Conservation (phyloP, 2,329 filamentous ascomycete genomes). For the Corynespora cassiicola region DNA sequence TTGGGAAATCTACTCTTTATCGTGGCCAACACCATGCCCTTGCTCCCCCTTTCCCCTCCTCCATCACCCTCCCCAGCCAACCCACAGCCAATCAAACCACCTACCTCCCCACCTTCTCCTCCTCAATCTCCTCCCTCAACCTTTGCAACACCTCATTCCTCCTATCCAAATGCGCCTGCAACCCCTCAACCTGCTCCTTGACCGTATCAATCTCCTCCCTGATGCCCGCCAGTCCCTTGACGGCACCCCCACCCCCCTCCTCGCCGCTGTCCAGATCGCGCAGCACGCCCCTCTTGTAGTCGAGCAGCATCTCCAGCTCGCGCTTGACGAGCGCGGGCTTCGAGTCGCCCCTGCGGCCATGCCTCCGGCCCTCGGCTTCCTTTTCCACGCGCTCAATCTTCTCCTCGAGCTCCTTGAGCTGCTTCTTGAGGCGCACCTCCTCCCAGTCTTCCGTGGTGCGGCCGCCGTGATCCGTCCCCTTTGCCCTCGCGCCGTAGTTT, state of each 20-base stretch:
- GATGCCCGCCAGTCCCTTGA: conserved; percentile 74
- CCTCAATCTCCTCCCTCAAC: conserved; percentile 82
- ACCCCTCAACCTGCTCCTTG: conserved; percentile 90
- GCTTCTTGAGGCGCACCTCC: conserved; percentile 92
- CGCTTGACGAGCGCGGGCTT: conserved; percentile 93
- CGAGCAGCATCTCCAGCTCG: conserved; percentile 90
- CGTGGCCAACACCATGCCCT: too few species aligned
- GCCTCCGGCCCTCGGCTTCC: conserved; percentile 66
- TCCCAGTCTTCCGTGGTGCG: conserved; percentile 95
- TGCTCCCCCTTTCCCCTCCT: neutral
- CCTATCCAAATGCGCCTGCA: conserved; percentile 81
- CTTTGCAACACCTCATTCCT: conserved; percentile 78
- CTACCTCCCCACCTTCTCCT: conserved; percentile 69
- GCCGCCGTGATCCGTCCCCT: conserved; percentile 88
- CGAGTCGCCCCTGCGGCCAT: conserved; percentile 67
- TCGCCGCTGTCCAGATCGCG: conserved; percentile 76
- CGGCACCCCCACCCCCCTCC: conserved; percentile 65
- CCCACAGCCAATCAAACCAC: neutral
- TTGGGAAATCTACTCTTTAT: too few species aligned
- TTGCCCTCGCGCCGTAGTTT: conserved; percentile 70
- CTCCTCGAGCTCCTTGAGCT: conserved; percentile 85
- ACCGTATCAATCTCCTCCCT: conserved; percentile 87
- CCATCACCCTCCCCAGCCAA: neutral
- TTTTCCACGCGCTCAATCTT: conserved; percentile 86
- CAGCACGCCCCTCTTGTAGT: conserved; percentile 88